Conservation (phyloP, 805 yeast genomes). For the Candida orba region DNA sequence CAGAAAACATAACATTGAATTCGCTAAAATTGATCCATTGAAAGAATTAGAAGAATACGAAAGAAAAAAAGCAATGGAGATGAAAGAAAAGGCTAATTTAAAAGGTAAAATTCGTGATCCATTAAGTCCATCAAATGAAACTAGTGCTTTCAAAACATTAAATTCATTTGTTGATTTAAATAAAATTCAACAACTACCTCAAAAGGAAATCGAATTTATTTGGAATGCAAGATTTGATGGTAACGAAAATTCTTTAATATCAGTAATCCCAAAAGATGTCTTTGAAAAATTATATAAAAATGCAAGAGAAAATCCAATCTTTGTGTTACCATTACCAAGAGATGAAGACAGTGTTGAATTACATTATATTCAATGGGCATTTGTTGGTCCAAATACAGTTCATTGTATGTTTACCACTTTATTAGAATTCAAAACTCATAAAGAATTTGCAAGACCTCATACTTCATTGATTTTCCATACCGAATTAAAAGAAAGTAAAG, state of each 20-base stretch:
- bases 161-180: constrained; percentile 63
- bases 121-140: constrained; percentile 30
- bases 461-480: constrained; percentile 85
- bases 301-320: constrained; percentile 72
- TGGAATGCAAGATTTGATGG: constrained; percentile 84
- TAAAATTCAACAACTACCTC: constrained; percentile 49
- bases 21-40: constrained; percentile 62
- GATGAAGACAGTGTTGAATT: constrained; percentile 56
- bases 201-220: constrained; percentile 62
- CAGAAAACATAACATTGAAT: constrained; percentile 44
- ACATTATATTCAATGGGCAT: constrained; percentile 91
- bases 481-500: constrained; percentile 56
- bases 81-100: constrained; percentile 20
- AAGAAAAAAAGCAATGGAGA: constrained; percentile 24
- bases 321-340: constrained; percentile 86
- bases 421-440: constrained; percentile 85
- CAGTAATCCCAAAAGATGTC: constrained; percentile 50
- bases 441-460: constrained; percentile 91
- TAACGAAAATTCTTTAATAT: constrained; percentile 54
- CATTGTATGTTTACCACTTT: constrained; percentile 89
- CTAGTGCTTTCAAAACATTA: constrained; percentile 63
- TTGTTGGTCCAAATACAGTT: constrained; percentile 74
- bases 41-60: constrained; percentile 55
- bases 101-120: constrained; percentile 27
- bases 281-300: constrained; percentile 55